Evolutionary conservation across 1,284 basidiomycete genomes (phyloP), one percentile per base, ranked within the genome.

Genomic region (Moesziomyces globuligerus): DNA sequence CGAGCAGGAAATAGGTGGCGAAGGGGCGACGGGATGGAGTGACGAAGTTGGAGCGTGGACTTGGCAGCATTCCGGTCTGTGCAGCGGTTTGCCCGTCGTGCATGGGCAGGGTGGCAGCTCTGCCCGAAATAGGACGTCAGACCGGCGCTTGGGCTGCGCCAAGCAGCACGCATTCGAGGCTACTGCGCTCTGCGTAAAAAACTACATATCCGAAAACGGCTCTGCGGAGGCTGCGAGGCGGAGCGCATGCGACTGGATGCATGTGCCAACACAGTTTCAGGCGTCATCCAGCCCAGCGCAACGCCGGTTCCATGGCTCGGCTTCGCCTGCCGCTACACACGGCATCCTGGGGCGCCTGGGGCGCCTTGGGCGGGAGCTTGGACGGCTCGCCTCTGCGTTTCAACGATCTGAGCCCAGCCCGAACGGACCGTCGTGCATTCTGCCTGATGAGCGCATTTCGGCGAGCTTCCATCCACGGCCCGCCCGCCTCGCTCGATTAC

Each of bases 391-490:
- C 10, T 34, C 32, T 34, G 32, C 32, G 32, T 17, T 34, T n/a
- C 4, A 34, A 34, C 15, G 15, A 17, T 34, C 17, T 34, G 32
- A 34, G 32, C 32, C 32, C 32, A 34, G 32, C 13, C 32, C 32
- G 15, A 34, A 17, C 32, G 32, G 15, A 17, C 32, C 32, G 32
- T 34, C 6, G 15, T 34, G 32, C 6, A 34, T 17, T 5, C 32
- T 34, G 32, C 32, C 32, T n/a, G 32, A 34, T 34, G 32, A 34
- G 32, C 32, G 32, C 32, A 34, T 34, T 34, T 34, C 32, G 32
- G 32, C 32, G 32, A 34, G 32, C 32, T 34, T 34, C 32, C 15
- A 34, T 34, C 32, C 15, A 34, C 32, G 13, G 11, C 32, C 32
- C 15, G 32, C 13, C 32, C 32, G 10, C 17, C 32, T n/a, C 15